Percentiles rank a stretch among this genome's conserved stretches.
phyloP scores from a whole-genome alignment of 108 stramenopile genomes.

The Parietichytrium sp. region DNA sequence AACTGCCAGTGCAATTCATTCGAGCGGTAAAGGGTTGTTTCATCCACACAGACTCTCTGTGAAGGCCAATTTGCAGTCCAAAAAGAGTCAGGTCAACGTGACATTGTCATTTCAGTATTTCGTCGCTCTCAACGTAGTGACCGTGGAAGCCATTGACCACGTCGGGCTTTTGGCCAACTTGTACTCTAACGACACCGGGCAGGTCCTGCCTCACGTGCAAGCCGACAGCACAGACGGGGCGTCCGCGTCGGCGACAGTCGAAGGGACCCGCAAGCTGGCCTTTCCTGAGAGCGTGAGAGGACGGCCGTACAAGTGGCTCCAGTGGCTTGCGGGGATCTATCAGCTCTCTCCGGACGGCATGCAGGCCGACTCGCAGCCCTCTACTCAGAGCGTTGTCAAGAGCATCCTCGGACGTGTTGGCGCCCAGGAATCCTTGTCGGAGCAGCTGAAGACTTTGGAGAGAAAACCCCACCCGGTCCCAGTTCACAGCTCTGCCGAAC shows the following conservation, averaged over 20 bases:
- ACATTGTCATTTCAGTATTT: not conserved
- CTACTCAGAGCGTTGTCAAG: not conserved
- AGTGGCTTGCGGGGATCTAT: slow-evolving; percentile 30
- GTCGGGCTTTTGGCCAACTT: not conserved
- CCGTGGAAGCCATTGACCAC: not conserved
- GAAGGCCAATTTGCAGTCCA: not conserved
- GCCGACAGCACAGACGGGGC: not conserved
- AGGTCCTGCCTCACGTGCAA: not conserved
- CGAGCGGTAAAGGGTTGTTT: too few relatives aligned
- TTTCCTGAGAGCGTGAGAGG: not conserved
- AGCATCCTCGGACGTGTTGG: slow-evolving; percentile 25
- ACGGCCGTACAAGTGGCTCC: slow-evolving; percentile 25
- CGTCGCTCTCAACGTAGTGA: not conserved
- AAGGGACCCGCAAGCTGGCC: not conserved
- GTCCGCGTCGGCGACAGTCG: too few relatives aligned
- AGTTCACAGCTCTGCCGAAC: not conserved
- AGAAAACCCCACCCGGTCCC: slow-evolving; percentile 34
- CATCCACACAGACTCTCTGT: not conserved
- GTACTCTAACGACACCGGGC: slow-evolving; percentile 19
- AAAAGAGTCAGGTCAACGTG: not conserved
- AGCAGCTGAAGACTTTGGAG: slow-evolving; percentile 16
- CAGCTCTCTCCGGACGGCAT: not conserved
- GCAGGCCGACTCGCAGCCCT: not conserved
- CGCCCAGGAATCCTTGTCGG: slow-evolving; percentile 11
- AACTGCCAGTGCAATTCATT: not conserved